A percentile compares a stretch with the other conserved stretches of the same genome.
Conservation (phyloP, 495 filamentous ascomycete species). For the Penicillium arizonense region DNA sequence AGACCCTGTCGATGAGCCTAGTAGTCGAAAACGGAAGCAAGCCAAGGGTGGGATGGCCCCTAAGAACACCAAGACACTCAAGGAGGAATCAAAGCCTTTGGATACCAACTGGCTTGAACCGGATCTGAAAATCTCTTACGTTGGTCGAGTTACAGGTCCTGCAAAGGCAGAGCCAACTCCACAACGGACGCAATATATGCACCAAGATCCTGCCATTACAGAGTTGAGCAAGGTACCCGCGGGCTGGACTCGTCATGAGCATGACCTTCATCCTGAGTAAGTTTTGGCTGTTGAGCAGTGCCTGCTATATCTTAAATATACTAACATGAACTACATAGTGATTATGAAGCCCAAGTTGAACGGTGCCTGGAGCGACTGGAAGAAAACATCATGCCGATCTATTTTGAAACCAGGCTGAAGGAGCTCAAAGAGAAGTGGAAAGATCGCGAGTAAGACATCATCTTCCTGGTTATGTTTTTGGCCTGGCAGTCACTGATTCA, state of each 20-base stretch:
- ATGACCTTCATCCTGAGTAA: neutral
- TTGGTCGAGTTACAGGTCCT: neutral
- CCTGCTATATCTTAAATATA: neutral
- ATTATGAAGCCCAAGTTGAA: neutral
- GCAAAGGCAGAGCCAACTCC: neutral
- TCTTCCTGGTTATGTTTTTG: no score
- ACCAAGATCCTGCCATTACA: neutral
- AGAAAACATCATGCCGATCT: neutral
- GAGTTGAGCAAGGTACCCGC: neutral
- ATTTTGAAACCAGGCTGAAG: neutral
- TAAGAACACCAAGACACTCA: no score
- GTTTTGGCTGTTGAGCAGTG: neutral
- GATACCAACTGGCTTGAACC: neutral
- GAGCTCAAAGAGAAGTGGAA: neutral
- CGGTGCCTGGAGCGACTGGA: constrained; percentile 1
- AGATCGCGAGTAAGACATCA: neutral
- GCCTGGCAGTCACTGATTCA: neutral
- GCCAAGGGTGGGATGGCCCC: no score
- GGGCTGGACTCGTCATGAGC: neutral
- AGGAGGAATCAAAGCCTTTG: neutral
- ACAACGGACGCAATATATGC: neutral
- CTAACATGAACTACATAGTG: neutral
- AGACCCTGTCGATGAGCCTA: no score
- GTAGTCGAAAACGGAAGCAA: no score
- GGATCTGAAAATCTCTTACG: neutral